These are phyloP conservation scores for Exophiala xenobiotica DNA, from an alignment of 2,329 filamentous ascomycete genomes.

Conservation along the genomic window DNA sequence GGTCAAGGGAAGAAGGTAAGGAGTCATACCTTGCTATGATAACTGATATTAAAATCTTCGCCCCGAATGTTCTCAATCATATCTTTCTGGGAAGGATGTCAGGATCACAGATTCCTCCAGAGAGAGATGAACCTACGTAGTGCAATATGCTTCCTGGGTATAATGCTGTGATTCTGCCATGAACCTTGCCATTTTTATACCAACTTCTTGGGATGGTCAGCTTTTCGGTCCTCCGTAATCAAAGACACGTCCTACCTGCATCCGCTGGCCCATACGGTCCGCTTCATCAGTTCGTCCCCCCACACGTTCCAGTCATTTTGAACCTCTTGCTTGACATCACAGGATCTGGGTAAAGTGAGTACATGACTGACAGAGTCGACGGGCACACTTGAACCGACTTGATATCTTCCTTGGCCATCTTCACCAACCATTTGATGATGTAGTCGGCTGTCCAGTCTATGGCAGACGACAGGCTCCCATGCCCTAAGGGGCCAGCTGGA, in stretches of 20 bases:
- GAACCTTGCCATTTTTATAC: conserved; percentile 49
- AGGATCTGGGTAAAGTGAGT: too few relatives aligned
- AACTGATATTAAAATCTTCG: conserved; percentile 52
- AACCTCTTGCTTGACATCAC: conserved; percentile 43
- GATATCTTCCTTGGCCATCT: too few relatives aligned
- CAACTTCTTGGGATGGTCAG: conserved; percentile 42
- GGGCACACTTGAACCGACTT: too few relatives aligned
- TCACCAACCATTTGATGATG: conserved; percentile 47
- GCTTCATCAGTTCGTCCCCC: conserved; percentile 49
- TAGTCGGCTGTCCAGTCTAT: conserved; percentile 43
- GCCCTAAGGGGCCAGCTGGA: conserved; percentile 10
- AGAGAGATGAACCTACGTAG: conserved; percentile 7
- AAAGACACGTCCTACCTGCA: conserved; percentile 8
- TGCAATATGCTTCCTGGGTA: conserved; percentile 42
- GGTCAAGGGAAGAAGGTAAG: too few relatives aligned
- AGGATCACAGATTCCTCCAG: not conserved
- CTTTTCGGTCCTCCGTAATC: too few relatives aligned
- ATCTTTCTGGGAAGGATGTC: conserved; percentile 13
- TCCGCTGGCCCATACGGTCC: conserved; percentile 23
- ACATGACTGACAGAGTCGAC: too few relatives aligned
- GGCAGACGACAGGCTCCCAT: conserved; percentile 10
- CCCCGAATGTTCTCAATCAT: conserved; percentile 33
- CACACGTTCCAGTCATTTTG: conserved; percentile 52
- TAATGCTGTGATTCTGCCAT: conserved; percentile 49
- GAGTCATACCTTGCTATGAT: conserved; percentile 35